Conservation (phyloP, 345 rosid species). For the sweet orange (Citrus sinensis) region DVS_A1.0 CM039166.1:6107501-6108000, state of each 20-base stretch:
- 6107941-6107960: slow-evolving; percentile 57
- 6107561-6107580: background rate
- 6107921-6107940: slow-evolving; percentile 68
- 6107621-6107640: slow-evolving; percentile 92
- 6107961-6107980: slow-evolving; percentile 75
- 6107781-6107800: background rate
- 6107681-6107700: slow-evolving; percentile 73
- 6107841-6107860: slow-evolving; percentile 63
- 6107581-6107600: slow-evolving; percentile 70
- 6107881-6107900: slow-evolving; percentile 83
- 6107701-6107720: slow-evolving; percentile 94
- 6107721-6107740: slow-evolving; percentile 75
- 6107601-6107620: slow-evolving; percentile 99
- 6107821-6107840: slow-evolving; percentile 59
- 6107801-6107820: slow-evolving; percentile 53
- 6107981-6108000: slow-evolving; percentile 14
- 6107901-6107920: slow-evolving; percentile 96
- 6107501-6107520: slow-evolving; percentile 48
- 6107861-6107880: slow-evolving; percentile 65
- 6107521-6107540: slow-evolving; percentile 18
- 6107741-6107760: slow-evolving; percentile 7
- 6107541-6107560: background rate
- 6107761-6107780: background rate
- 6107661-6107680: slow-evolving; percentile 85
- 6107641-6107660: slow-evolving; percentile 67